phyloP scores from a whole-genome alignment of 306 rosid genomes.

The Lablab purpureus region DNA sequence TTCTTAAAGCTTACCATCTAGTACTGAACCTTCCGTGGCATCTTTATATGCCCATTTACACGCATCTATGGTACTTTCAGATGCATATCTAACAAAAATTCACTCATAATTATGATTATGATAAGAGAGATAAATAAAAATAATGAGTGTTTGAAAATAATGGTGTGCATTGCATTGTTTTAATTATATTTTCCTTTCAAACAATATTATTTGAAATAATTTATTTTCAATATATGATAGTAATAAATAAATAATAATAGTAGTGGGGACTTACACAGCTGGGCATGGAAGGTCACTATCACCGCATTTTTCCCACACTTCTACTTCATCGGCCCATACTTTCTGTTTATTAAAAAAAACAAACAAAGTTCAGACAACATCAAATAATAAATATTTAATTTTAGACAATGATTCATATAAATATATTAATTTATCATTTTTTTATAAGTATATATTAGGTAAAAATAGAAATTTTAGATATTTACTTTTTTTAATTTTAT shows the following conservation, averaged over 20 bases:
- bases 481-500: too few species aligned
- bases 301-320: constrained; percentile 75
- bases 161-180: too few species aligned
- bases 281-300: constrained; percentile 63
- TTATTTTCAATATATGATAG: too few species aligned
- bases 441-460: too few species aligned
- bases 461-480: too few species aligned
- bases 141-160: too few species aligned
- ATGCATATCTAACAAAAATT: constrained; percentile 67
- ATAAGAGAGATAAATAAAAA: too few species aligned
- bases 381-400: background rate
- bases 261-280: constrained; percentile 53
- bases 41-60: constrained; percentile 85
- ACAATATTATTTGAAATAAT: too few species aligned
- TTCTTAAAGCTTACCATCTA: constrained; percentile 55
- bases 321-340: constrained; percentile 71
- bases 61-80: constrained; percentile 76
- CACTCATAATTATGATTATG: background rate
- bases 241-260: background rate
- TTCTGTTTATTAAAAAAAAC: constrained; percentile 50
- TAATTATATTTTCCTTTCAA: too few species aligned
- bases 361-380: background rate
- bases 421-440: too few species aligned
- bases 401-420: too few species aligned
- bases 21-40: constrained; percentile 62